Conservation (phyloP, 2,329 filamentous ascomycete species). For the Trichoderma polysporum region DNA sequence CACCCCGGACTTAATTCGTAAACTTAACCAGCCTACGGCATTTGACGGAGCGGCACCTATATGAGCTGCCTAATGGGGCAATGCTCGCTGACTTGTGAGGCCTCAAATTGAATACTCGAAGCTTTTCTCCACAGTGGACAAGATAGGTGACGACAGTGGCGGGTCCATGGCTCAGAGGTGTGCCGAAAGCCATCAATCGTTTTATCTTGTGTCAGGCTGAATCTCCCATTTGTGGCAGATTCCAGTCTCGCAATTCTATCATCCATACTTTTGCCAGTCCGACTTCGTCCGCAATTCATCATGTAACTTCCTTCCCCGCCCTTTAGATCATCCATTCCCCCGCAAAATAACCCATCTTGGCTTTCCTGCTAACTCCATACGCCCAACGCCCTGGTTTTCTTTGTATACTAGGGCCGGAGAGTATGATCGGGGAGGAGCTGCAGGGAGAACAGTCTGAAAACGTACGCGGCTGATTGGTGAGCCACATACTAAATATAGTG, state of each 20-base stretch:
- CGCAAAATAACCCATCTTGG: neutral
- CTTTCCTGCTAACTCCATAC: neutral
- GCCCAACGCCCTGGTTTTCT: neutral
- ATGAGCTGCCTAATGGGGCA: conserved; percentile 10
- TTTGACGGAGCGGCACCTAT: neutral
- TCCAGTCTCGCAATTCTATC: neutral
- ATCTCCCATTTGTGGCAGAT: neutral
- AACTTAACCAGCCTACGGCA: neutral
- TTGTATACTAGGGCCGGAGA: neutral
- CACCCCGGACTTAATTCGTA: neutral
- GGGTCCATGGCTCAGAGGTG: neutral
- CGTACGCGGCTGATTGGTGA: neutral
- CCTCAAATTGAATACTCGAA: neutral
- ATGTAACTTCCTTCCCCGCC: neutral
- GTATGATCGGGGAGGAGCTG: conserved; percentile 30
- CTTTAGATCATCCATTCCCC: neutral
- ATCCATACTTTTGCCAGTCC: neutral
- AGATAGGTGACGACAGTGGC: neutral
- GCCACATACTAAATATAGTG: neutral
- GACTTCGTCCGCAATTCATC: neutral
- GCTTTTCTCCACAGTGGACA: neutral
- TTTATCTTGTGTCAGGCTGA: neutral
- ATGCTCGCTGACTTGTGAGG: neutral
- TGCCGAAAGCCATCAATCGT: neutral
- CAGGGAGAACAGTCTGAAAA: neutral